These are phyloP conservation scores for Solanum megistacrolobum DNA, from an alignment of 257 asterid genomes.

Conservation along the genomic window DNA sequence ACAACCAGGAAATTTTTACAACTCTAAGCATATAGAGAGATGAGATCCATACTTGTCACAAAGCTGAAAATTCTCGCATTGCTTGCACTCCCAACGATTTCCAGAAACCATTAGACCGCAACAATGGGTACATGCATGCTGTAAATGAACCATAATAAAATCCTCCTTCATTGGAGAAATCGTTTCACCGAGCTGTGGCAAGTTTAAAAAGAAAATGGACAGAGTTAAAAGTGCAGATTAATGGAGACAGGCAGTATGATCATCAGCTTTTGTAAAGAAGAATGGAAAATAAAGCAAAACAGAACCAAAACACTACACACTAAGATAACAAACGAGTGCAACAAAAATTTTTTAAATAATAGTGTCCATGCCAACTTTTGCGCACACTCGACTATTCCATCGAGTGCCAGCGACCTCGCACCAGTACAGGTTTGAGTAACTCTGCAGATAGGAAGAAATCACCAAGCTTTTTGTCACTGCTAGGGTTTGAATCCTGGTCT, in stretches of 20 bases:
- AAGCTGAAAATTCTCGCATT: constrained; percentile 80
- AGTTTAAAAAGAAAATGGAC: not conserved
- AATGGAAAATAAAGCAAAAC: not conserved
- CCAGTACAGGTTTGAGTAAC: not conserved
- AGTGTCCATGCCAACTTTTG: not conserved
- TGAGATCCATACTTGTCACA: constrained; percentile 60
- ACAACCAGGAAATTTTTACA: not conserved
- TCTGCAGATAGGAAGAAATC: not conserved
- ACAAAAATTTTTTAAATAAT: not conserved
- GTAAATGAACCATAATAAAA: constrained; percentile 98
- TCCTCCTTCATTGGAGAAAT: constrained; percentile 95
- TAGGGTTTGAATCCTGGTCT: not conserved
- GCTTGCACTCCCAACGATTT: constrained; percentile 78
- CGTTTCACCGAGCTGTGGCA: constrained; percentile 84
- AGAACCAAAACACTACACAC: not conserved
- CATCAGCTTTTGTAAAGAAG: not conserved
- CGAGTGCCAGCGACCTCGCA: not conserved
- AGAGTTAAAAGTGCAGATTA: not conserved
- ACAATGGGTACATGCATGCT: constrained; percentile 84
- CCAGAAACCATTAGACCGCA: constrained; percentile 87
- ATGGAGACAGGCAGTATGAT: not conserved
- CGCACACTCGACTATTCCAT: not conserved
- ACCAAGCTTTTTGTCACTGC: not conserved
- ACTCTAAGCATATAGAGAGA: constrained; percentile 1
- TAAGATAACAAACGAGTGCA: not conserved